Conservation (phyloP, 2,329 filamentous ascomycete genomes). For the Xylaria arbuscula region DNA sequence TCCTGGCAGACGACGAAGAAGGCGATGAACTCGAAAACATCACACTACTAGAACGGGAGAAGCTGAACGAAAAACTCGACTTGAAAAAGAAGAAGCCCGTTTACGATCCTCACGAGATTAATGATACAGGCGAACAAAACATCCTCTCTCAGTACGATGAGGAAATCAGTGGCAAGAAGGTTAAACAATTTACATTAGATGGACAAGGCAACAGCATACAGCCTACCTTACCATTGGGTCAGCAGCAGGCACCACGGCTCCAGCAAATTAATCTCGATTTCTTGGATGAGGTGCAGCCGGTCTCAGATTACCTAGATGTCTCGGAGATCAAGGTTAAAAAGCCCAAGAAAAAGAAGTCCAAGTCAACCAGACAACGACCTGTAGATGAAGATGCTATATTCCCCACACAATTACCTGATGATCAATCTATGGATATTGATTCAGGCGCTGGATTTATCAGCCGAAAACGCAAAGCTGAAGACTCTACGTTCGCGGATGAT, state of each 20-base stretch:
- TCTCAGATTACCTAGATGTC: constrained; percentile 88
- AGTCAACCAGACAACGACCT: constrained; percentile 76
- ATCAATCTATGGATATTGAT: constrained; percentile 81
- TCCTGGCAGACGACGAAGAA: constrained; percentile 81
- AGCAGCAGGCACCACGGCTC: constrained; percentile 70
- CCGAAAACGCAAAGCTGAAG: constrained; percentile 73
- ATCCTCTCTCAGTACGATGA: constrained; percentile 95
- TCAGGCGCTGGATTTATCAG: constrained; percentile 57
- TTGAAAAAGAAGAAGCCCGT: constrained; percentile 89
- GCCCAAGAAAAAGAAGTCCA: constrained; percentile 89
- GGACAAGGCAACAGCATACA: constrained; percentile 77
- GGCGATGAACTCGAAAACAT: constrained; percentile 90
- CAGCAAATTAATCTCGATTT: constrained; percentile 80
- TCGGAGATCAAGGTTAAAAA: constrained; percentile 94
- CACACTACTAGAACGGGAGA: constrained; percentile 76
- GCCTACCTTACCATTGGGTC: constrained; percentile 64
- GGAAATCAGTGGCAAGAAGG: constrained; percentile 90
- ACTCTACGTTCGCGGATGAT: constrained; percentile 83
- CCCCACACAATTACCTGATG: constrained; percentile 54
- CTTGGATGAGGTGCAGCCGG: constrained; percentile 69
- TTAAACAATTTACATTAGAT: constrained; percentile 88
- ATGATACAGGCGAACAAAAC: constrained; percentile 70
- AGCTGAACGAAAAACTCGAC: constrained; percentile 79
- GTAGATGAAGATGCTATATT: constrained; percentile 72
- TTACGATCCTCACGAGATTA: constrained; percentile 85